Conservation (phyloP, 192 early-diverging fungal genomes). For the Lunasporangiospora selenospora region DNA sequence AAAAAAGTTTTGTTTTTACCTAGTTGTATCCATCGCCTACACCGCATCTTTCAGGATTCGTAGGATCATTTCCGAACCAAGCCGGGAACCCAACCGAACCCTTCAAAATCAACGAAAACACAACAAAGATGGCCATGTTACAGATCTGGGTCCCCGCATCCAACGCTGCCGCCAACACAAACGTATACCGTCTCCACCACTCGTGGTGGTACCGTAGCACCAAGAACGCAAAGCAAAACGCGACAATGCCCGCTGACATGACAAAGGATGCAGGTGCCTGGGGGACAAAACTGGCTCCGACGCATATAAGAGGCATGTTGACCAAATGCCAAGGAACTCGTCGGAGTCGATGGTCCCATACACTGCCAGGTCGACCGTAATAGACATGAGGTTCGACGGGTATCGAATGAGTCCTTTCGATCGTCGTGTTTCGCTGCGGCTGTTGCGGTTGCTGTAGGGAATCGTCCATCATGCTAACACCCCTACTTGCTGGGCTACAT, state of each 20-base stretch:
- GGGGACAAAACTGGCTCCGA: conserved; percentile 40
- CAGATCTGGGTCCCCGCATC: conserved; percentile 49
- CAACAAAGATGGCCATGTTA: conserved; percentile 47
- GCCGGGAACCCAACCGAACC: conserved; percentile 27
- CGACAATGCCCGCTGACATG: conserved; percentile 23
- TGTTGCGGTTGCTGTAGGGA: too few relatives aligned
- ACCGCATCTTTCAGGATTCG: conserved; percentile 26
- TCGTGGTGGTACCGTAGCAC: conserved; percentile 35
- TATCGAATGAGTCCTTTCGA: too few relatives aligned
- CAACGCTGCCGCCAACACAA: conserved; percentile 38
- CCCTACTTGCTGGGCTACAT: too few relatives aligned
- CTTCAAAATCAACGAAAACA: conserved; percentile 36
- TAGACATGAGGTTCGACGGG: conserved; percentile 9
- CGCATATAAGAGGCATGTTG: conserved; percentile 33
- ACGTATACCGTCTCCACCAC: conserved; percentile 44
- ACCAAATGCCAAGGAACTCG: conserved; percentile 32
- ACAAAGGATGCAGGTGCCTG: conserved; percentile 40
- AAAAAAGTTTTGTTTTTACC: too few relatives aligned
- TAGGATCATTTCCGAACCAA: conserved; percentile 28
- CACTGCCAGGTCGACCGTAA: conserved; percentile 17
- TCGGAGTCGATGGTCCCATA: conserved; percentile 11
- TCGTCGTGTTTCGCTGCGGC: too few relatives aligned
- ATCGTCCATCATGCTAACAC: too few relatives aligned
- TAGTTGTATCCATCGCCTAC: conserved; percentile 37
- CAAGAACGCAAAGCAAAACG: conserved; percentile 36